Percentiles rank a stretch among this genome's conserved stretches.
These are phyloP conservation scores for Lanmaoa rubissima DNA, from an alignment of 768 basidiomycete genomes.

Conservation along the genomic window DNA sequence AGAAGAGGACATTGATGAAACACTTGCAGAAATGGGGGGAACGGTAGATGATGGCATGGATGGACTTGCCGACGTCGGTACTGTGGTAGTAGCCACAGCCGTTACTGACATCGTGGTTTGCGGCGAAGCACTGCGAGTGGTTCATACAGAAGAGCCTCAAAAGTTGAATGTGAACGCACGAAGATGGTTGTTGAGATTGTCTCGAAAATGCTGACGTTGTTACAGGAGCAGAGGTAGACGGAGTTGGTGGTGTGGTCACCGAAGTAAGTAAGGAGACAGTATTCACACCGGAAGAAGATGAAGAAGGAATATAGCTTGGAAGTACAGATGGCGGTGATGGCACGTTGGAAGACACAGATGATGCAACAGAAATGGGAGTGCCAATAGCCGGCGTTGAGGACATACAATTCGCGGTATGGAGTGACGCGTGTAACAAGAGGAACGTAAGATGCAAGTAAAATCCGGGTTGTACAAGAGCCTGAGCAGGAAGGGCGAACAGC, in stretches of 20 bases:
- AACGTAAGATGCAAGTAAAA: slow-evolving; percentile 12
- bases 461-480: neutral
- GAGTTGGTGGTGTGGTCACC: slow-evolving; percentile 19
- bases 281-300: slow-evolving; percentile 10
- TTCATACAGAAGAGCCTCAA: slow-evolving; percentile 12
- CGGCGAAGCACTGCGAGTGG: slow-evolving; percentile 13
- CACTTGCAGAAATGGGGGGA: slow-evolving; percentile 6
- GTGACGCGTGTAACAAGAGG: slow-evolving; percentile 5
- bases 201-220: slow-evolving; percentile 10
- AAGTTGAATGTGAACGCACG: slow-evolving; percentile 23
- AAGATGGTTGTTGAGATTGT: slow-evolving; percentile 13
- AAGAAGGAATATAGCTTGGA: slow-evolving; percentile 2
- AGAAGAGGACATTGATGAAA: slow-evolving; percentile 11
- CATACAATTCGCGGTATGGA: slow-evolving; percentile 18
- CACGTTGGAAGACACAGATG: slow-evolving; percentile 10
- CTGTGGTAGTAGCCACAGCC: slow-evolving; percentile 5
- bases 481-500: slow-evolving; percentile 4
- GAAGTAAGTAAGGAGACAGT: slow-evolving; percentile 24
- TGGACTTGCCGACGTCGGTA: slow-evolving; percentile 15
- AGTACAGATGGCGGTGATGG: slow-evolving; percentile 7
- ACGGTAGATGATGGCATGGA: slow-evolving; percentile 7
- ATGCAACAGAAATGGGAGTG: slow-evolving; percentile 7
- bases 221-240: slow-evolving; percentile 10
- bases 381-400: slow-evolving; percentile 17
- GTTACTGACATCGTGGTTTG: slow-evolving; percentile 13